Percentiles rank a stretch among this genome's conserved stretches.
Evolutionary conservation across 495 filamentous ascomycete genomes (phyloP).

Genomic region (Podospora australis): DNA sequence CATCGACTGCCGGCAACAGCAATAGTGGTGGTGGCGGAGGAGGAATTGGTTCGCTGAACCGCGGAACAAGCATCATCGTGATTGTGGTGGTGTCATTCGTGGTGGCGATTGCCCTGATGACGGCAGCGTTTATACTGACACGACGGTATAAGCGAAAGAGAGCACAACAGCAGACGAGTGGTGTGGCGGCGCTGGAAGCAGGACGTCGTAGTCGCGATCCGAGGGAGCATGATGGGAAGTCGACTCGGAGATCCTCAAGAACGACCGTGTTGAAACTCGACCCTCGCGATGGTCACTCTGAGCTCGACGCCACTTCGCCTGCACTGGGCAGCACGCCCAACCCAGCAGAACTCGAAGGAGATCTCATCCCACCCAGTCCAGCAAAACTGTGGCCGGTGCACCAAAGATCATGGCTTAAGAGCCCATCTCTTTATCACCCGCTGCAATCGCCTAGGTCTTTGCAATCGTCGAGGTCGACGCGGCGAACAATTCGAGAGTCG

Average conservation of each 20-base stretch:
- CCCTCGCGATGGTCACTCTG: not conserved
- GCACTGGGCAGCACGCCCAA: conserved; percentile 18
- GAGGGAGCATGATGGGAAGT: not conserved
- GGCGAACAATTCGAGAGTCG: conserved; percentile 18
- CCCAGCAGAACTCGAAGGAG: conserved; percentile 27
- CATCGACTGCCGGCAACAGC: not conserved
- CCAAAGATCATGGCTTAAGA: conserved; percentile 8
- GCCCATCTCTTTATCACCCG: conserved; percentile 3
- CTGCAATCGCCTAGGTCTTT: conserved; percentile 9
- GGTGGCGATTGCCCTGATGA: conserved; percentile 20
- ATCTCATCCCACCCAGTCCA: conserved; percentile 7
- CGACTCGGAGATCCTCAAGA: not conserved
- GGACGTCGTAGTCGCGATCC: too few relatives aligned
- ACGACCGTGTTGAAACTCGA: not conserved
- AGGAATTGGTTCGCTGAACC: conserved; percentile 5
- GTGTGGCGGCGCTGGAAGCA: not conserved
- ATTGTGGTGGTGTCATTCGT: conserved; percentile 28
- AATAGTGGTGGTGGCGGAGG: not conserved
- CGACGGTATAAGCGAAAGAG: conserved; percentile 21
- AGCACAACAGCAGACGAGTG: not conserved
- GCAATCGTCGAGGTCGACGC: conserved; percentile 1
- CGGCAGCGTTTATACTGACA: conserved; percentile 15
- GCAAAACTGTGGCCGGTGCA: conserved; percentile 6
- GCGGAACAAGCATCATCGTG: conserved; percentile 23
- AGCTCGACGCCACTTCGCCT: conserved; percentile 9